Base-by-base conservation (phyloP, 306 rosid genomes). In the Prinsepia uniflora region DNA sequence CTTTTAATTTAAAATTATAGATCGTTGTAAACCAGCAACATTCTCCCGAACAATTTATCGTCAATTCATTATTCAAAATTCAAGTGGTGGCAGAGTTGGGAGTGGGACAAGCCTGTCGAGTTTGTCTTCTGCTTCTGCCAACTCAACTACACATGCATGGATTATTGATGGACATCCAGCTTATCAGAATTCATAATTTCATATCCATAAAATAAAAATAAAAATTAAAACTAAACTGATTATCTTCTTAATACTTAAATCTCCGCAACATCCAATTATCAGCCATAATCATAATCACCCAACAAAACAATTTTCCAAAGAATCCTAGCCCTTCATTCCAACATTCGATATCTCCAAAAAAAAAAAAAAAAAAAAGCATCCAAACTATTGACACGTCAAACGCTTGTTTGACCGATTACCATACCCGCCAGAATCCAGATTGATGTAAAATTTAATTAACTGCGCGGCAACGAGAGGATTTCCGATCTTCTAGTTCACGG, bases 401-500 rank as follows among this genome's bases (percentile, higher is more conserved):
- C 30, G 30, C 2, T 24, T 1, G 55, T 50, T 50, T 50, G 20
- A 50, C 55, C 55, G 6, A 17, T 46, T 46, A 46, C 11, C 12
- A 3, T 8, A 49, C 55, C 55, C 55, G 5, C 55, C 55, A 49
- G 3, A 13, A 49, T 13, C 10, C 6, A 56, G 17, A 34, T 55
- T 55, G 22, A 56, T 22, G 10, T 14, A 11, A 22, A 56, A 39
- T 7, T 24, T 24, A 63, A 63, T 13, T 5, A 14, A 55, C 24
- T 8, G 64, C 22, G 2, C 9, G 0, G 12, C 1, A 15, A 45
- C 44, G 77, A 80, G 65, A 19, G 46, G 7, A 63, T 2, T 22
- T 56, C 11, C 2, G 84, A 52, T 24, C 70, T 30, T 75, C 52
- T 70, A 39, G 0, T 3, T 24, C 42, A 74, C 17, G 34, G 42